Evolutionary conservation across 805 yeast species (phyloP).

Genomic region (Ogataea neopini): DNA sequence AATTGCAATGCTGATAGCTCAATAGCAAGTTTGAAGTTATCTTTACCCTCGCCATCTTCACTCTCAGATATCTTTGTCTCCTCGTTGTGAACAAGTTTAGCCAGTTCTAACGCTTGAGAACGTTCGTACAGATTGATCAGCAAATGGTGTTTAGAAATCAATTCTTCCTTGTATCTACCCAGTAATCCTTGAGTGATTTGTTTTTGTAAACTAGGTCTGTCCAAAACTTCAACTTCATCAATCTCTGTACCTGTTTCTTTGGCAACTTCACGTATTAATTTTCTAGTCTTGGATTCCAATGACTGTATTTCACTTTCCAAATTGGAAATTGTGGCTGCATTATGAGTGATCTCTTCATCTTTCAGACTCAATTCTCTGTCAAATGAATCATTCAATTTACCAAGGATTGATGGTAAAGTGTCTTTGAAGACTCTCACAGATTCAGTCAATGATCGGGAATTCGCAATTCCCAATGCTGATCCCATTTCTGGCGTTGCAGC

Average conservation of each 20-base stretch:
- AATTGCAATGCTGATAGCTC: constrained; percentile 43
- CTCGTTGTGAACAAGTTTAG: constrained; percentile 57
- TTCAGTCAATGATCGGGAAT: constrained; percentile 10
- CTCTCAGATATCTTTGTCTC: constrained; percentile 34
- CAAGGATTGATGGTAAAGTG: constrained; percentile 23
- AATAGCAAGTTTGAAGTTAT: constrained; percentile 33
- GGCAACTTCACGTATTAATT: constrained; percentile 23
- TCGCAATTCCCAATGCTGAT: background rate
- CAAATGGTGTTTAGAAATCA: constrained; percentile 33
- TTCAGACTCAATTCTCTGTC: constrained; percentile 40
- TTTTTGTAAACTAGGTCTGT: constrained; percentile 28
- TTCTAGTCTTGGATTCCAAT: constrained; percentile 21
- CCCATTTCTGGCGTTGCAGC: background rate
- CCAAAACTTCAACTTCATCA: constrained; percentile 28
- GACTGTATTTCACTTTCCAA: constrained; percentile 42
- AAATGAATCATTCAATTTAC: constrained; percentile 25
- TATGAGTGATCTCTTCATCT: constrained; percentile 53
- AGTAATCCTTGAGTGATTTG: constrained; percentile 10
- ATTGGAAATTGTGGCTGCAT: constrained; percentile 41
- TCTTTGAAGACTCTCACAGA: constrained; percentile 23
- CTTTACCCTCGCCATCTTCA: constrained; percentile 12
- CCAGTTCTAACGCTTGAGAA: constrained; percentile 62
- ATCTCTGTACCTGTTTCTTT: constrained; percentile 5
- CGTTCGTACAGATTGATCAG: constrained; percentile 50
- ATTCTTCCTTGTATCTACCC: constrained; percentile 14